These are phyloP conservation scores for Pseudozyma hubeiensis DNA, from an alignment of 1,284 basidiomycete species.

Conservation along the genomic window DNA sequence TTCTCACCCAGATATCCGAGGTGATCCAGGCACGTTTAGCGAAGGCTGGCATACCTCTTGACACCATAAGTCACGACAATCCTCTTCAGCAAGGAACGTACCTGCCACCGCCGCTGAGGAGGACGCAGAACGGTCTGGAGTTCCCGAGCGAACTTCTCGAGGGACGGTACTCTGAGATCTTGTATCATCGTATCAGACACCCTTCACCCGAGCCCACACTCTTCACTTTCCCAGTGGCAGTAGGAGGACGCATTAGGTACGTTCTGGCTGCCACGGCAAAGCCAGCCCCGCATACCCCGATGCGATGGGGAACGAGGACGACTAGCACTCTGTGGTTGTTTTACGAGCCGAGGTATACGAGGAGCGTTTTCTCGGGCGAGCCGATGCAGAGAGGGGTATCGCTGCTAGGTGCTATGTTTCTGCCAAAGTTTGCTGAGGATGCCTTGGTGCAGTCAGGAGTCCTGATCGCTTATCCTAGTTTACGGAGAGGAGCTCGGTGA, in stretches of 20 bases:
- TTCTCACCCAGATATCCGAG: neutral
- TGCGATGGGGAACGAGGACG: neutral
- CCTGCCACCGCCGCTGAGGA: conserved; percentile 6
- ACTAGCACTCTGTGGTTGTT: conserved; percentile 3
- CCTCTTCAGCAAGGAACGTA: conserved; percentile 1
- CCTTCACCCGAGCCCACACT: neutral
- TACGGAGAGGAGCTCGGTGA: too few species aligned
- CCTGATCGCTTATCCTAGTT: neutral
- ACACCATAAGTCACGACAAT: neutral
- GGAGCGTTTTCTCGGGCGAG: neutral
- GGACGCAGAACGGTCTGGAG: neutral
- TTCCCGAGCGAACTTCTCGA: neutral
- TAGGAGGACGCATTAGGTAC: neutral
- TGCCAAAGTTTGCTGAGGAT: neutral
- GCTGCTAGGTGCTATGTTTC: conserved; percentile 10
- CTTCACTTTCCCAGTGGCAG: neutral
- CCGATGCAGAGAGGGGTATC: neutral
- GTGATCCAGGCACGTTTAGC: neutral
- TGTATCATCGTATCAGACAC: neutral
- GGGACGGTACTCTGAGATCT: neutral
- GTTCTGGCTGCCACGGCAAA: neutral
- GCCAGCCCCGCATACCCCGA: neutral
- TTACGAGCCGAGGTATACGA: neutral
- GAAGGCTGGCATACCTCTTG: neutral
- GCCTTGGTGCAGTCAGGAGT: neutral